phyloP scores from a whole-genome alignment of 1,284 basidiomycete genomes.

The Dichomitus squalens region DNA sequence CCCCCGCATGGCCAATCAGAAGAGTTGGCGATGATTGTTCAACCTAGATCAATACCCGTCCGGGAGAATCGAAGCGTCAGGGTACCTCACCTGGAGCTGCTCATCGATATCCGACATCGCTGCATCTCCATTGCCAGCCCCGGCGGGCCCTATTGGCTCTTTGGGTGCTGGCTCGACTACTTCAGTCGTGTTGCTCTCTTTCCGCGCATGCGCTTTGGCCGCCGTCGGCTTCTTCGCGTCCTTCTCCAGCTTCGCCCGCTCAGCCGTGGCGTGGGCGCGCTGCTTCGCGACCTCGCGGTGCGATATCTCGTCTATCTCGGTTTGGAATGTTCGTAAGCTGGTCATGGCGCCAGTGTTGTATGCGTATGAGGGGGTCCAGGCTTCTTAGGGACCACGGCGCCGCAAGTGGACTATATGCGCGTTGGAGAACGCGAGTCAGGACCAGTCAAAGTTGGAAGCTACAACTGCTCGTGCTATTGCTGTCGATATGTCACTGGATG shows the following conservation, averaged over 20 bases:
- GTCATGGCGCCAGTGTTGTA: slow-evolving; percentile 49
- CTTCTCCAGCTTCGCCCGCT: slow-evolving; percentile 37
- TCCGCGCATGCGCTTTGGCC: slow-evolving; percentile 24
- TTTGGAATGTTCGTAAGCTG: slow-evolving; percentile 69
- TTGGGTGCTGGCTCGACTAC: slow-evolving; percentile 12
- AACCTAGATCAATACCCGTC: slow-evolving; percentile 2
- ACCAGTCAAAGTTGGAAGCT: slow-evolving; percentile 17
- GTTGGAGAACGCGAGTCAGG: slow-evolving; percentile 20
- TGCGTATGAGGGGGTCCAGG: background rate
- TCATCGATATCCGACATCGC: slow-evolving; percentile 54
- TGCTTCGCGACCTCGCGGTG: slow-evolving; percentile 65
- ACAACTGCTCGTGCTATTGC: background rate
- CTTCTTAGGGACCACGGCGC: background rate
- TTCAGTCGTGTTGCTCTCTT: slow-evolving; percentile 19
- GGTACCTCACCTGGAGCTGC: slow-evolving; percentile 53
- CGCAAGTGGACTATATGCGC: slow-evolving; percentile 13
- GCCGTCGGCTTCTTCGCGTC: slow-evolving; percentile 37
- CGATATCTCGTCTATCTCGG: slow-evolving; percentile 74
- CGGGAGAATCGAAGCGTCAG: background rate
- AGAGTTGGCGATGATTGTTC: background rate
- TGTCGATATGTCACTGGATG: slow-evolving; percentile 17
- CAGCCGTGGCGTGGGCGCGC: slow-evolving; percentile 42
- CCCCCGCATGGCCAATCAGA: background rate
- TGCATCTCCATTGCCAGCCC: slow-evolving; percentile 19
- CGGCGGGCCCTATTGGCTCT: slow-evolving; percentile 14